Base-by-base conservation (phyloP, 1,284 basidiomycete genomes). In the Naganishia liquefaciens region DNA sequence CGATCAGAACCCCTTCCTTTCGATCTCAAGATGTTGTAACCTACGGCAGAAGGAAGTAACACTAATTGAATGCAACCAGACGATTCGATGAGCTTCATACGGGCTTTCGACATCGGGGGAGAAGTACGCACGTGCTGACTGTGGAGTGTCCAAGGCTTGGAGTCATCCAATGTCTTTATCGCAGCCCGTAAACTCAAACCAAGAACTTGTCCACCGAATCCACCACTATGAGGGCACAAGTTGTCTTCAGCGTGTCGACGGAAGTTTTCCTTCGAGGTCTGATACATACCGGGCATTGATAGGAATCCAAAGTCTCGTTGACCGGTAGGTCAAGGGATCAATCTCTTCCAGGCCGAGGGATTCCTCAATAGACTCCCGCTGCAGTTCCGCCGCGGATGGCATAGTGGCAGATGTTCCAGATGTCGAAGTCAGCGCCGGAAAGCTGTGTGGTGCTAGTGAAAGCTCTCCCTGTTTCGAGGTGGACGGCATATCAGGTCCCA, bases 171-270 rank as follows among this genome's bases (percentile, higher is more conserved):
- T 52, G 87, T 88, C 69, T 86, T 85, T 25, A 88, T 88, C 5
- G 91, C 90, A 15, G 90, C 86, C 17, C 89, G 85, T 33, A 93
- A 80, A 5, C 90, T 89, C 73, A 93, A 91, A 10, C 88, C 92
- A 70, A 95, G 92, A 65, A 94, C 91, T 70, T 83, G 80, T 4
- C 92, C 93, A 62, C 93, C 92, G 71, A 91, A 94, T 5, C 91
- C 91, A 27, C 91, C 91, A 66, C 91, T 83, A 21, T 85, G 84
- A 21, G 83, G 81, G 28, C 1, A 21, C 17, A 28, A 15, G 47
- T 10, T 37, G 44, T 27, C n/a, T n/a, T n/a, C n/a, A n/a, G n/a
- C n/a, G n/a, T 2, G 11, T 17, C 44, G 27, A n/a, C n/a, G 3
- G 5, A 9, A 23, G 17, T 21, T 13, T 21, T 19, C 15, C 21